These are phyloP conservation scores for Antarctomyces pellizariae DNA, from an alignment of 495 filamentous ascomycete genomes.

Conservation along the genomic window DNA sequence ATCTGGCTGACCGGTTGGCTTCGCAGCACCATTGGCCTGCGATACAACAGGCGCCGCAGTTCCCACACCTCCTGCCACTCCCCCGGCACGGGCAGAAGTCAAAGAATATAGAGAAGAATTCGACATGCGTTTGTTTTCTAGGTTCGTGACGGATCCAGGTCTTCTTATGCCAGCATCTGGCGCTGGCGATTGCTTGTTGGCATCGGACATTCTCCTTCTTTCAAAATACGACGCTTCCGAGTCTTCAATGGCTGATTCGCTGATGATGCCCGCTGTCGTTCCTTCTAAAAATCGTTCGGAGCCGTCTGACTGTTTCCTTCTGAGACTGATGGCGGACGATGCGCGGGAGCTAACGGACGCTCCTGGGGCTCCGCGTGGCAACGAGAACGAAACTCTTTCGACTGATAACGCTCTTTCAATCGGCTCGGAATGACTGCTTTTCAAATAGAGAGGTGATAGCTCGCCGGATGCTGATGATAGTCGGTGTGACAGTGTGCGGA, in stretches of 20 bases:
- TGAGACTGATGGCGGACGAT: conserved; percentile 8
- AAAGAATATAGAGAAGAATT: conserved; percentile 42
- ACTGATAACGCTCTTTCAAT: conserved; percentile 14
- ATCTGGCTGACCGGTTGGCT: conserved; percentile 18
- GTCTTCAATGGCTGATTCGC: conserved; percentile 16
- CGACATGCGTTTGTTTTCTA: conserved; percentile 37
- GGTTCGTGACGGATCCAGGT: conserved; percentile 17
- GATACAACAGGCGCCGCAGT: conserved; percentile 16
- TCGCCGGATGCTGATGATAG: conserved; percentile 13
- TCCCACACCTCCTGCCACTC: conserved; percentile 10
- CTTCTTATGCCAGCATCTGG: conserved; percentile 23
- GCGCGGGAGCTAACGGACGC: conserved; percentile 7
- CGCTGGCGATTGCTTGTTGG: conserved; percentile 12
- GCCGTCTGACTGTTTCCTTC: conserved; percentile 1
- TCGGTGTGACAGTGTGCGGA: conserved; percentile 6
- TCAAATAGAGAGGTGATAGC: conserved; percentile 19
- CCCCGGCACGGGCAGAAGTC: conserved; percentile 24
- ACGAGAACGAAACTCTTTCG: conserved; percentile 33
- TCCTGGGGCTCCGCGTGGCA: conserved; percentile 26
- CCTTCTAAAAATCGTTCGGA: conserved; percentile 2
- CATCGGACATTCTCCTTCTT: conserved; percentile 12
- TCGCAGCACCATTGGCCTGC: conserved; percentile 2
- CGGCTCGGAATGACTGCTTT: conserved; percentile 28
- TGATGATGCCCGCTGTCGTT: background rate
- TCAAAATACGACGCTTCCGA: conserved; percentile 19